Evolutionary conservation across 345 rosid genomes (phyloP).

Genomic region (Sonneratia caseolaris): DNA sequence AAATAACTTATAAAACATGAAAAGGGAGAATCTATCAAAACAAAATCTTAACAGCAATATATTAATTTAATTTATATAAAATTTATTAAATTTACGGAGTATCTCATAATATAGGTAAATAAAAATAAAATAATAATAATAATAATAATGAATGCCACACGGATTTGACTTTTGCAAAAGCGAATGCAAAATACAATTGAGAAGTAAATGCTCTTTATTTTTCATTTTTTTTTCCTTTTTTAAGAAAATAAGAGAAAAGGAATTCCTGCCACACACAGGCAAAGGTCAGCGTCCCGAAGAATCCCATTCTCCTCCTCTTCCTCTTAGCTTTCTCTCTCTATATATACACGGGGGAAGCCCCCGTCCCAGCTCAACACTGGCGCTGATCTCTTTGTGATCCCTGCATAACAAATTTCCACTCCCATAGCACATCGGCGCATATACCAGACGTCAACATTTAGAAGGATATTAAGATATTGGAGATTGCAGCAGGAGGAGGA

Average conservation of each 20-base stretch:
- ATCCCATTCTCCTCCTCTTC: background rate
- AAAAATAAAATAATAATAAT: background rate
- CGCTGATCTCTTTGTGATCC: background rate
- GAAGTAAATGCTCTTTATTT: conserved; percentile 47
- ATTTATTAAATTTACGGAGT: too few species aligned
- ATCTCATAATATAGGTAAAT: too few species aligned
- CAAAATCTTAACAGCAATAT: too few species aligned
- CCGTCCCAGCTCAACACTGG: background rate
- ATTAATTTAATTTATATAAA: too few species aligned
- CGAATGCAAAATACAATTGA: background rate
- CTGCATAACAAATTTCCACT: conserved; percentile 2
- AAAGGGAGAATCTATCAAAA: too few species aligned
- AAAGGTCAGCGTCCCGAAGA: conserved; percentile 25
- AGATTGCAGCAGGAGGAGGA: too few species aligned
- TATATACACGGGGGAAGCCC: background rate
- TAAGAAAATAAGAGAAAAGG: background rate
- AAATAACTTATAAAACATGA: too few species aligned
- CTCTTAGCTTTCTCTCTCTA: background rate
- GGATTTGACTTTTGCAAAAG: conserved; percentile 31
- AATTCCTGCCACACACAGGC: background rate
- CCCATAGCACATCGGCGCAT: background rate
- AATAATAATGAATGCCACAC: background rate
- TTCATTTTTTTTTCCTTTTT: background rate
- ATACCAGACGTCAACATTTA: too few species aligned
- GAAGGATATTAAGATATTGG: too few species aligned